Evolutionary conservation across 2,329 filamentous ascomycete species (phyloP), one percentile per base, ranked within the genome.

Genomic region (Plectosphaerella plurivora): DNA sequence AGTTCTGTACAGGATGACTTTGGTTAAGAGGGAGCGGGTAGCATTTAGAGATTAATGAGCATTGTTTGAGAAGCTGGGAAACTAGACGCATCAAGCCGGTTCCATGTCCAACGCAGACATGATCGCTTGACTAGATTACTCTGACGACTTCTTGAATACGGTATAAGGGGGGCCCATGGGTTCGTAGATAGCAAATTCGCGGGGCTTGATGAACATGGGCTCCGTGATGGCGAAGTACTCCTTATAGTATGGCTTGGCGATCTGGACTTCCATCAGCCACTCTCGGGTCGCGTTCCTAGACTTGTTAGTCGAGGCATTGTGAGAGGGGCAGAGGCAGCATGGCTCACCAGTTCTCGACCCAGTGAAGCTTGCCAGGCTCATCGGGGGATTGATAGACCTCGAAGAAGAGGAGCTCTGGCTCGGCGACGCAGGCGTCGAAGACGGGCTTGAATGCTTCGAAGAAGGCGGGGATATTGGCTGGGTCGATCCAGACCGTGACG

Each of bases 401-500:
- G 57, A 77, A 76, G 60, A 72, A 76, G 1, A 66, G 63, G 55
- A 68, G 72, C 51, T 75, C 70, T 2, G 72, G 68, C 59, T 77
- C 74, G 3, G 64, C 67, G 8, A 65, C 59, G 6, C 75, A 68
- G n/a, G 57, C 58, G 41, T 74, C 68, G 53, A 73, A 75, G 24
- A 64, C 62, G 2, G 66, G 63, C 28, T 71, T 70, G 51, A 44
- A 18, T 5, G 41, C 41, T 12, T 16, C 16, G 41, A 44, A 44
- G 41, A 44, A 44, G n/a, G n/a, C 16, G 16, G 16, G 9, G 6
- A 20, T 11, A 9, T 44, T 44, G n/a, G n/a, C 15, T 4, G 41
- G 41, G 41, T 18, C 41, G 41, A 44, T 44, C 5, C 22, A 20
- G 16, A 44, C 11, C n/a, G 41, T 18, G 7, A 44, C 41, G n/a